Conservation (phyloP, 225 moss, liverwort and hornwort genomes). For the Asterella californica region DNA sequence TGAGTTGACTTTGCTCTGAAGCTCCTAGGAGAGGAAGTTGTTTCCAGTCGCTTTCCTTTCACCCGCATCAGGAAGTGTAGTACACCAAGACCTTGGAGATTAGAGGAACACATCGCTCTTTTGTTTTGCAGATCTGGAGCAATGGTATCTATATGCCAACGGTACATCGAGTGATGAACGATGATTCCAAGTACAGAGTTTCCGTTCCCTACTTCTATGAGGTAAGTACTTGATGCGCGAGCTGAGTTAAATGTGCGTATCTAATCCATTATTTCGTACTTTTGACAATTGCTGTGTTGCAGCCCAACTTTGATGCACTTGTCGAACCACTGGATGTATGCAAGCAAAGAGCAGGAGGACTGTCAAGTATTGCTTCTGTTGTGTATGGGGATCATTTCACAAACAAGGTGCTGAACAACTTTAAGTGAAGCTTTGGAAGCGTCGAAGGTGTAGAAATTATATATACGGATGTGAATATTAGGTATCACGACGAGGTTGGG, state of each 20-base stretch:
- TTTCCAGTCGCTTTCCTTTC: background rate
- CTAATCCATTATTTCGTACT: background rate
- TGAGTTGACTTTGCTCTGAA: no score
- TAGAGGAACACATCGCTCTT: no score
- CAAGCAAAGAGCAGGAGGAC: constrained; percentile 30
- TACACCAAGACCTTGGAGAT: background rate
- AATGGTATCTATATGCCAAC: constrained; percentile 84
- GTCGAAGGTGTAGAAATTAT: no score
- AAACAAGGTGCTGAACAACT: constrained; percentile 76
- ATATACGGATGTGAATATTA: no score
- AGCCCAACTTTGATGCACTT: constrained; percentile 87
- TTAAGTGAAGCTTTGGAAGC: constrained; percentile 17
- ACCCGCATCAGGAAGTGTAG: background rate
- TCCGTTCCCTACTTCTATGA: constrained; percentile 97
- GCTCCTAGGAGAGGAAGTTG: no score
- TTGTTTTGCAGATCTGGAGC: constrained; percentile 72
- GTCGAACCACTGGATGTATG: constrained; percentile 74
- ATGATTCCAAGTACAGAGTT: constrained; percentile 63
- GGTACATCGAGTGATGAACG: constrained; percentile 80
- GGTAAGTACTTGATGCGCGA: constrained; percentile 35
- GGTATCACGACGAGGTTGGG: no score
- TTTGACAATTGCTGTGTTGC: constrained; percentile 16
- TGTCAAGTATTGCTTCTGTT: constrained; percentile 46
- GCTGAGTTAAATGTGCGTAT: background rate
- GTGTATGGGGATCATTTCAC: constrained; percentile 83